Evolutionary conservation across 352 stramenopile genomes (phyloP), one percentile per base, ranked within the genome.

Genomic region (Blastocystis sp.): DNA sequence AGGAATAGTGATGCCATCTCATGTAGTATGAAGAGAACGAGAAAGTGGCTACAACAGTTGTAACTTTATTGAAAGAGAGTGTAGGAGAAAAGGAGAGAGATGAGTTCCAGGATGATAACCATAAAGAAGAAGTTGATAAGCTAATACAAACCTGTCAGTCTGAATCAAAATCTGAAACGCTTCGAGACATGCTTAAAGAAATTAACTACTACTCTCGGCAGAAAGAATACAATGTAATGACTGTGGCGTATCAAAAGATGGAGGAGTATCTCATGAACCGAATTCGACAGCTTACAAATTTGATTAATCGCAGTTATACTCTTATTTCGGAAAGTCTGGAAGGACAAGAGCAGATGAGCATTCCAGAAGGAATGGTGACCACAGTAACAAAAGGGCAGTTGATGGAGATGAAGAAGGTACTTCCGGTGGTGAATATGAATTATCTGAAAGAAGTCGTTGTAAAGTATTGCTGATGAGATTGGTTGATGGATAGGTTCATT

Each of bases 261-360:
- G 70, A 81, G 55, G 70, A 81, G 70, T 81, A 65, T 64, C n/a
- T 81, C n/a, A 81, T 81, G 70, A 81, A 81, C 24, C 70, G 70
- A 13, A 41, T 81, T 8, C 70, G 70, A 18, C 70, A 81, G 45
- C 54, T 81, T 26, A 62, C 70, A 8, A 81, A 62, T 62, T 26
- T 62, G 45, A n/a, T 81, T 20, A 81, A 81, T 41, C 70, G 70
- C 16, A 63, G 24, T 13, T 65, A 81, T 65, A 47, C 70, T 13
- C 20, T 81, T 1, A 53, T 63, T 5, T 47, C 13, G 7, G 70
- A 81, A 37, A 63, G 18, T 16, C n/a, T 81, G 70, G 11, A 59
- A n/a, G 50, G 11, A 13, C 13, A 59, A 13, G 50, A 59, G 20
- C 11, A 13, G 50, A 59, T 59, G 50, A 56, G n/a, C 26, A 62